Percentiles rank a stretch among this genome's conserved stretches.
These are phyloP conservation scores for Thermomucor indicae-seudaticae DNA, from an alignment of 371 early-diverging fungal species.

Conservation along the genomic window DNA sequence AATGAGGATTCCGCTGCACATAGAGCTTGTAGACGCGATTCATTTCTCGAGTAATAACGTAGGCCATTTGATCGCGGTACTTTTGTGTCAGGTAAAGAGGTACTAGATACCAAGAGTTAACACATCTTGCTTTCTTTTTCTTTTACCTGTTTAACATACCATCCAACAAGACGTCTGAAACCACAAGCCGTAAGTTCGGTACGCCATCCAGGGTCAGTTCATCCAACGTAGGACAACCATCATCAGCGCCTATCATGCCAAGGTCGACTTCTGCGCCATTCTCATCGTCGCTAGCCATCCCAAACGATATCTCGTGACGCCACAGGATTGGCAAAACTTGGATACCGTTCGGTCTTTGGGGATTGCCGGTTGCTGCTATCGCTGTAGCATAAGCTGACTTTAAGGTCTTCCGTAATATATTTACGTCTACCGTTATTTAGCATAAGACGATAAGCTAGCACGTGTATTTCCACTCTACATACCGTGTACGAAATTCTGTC, in stretches of 20 bases:
- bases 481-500: conserved; percentile 75
- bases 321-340: conserved; percentile 84
- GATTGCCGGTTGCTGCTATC: conserved; percentile 18
- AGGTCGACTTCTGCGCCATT: conserved; percentile 49
- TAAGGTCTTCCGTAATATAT: conserved; percentile 67
- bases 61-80: conserved; percentile 78
- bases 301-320: conserved; percentile 78
- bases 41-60: conserved; percentile 67
- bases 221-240: conserved; percentile 67
- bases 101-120: conserved; percentile 35
- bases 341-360: conserved; percentile 53
- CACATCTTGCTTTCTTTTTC: no score
- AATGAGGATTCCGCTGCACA: conserved; percentile 68
- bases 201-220: conserved; percentile 81
- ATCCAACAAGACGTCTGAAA: conserved; percentile 81
- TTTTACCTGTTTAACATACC: no score
- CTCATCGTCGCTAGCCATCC: conserved; percentile 46
- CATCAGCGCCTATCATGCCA: conserved; percentile 48
- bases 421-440: conserved; percentile 59
- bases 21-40: conserved; percentile 74
- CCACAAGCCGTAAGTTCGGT: conserved; percentile 74
- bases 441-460: no score
- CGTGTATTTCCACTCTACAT: no score
- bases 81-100: conserved; percentile 79
- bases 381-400: conserved; percentile 51